Percentiles rank a stretch among this genome's conserved stretches.
These are phyloP conservation scores for Irpex sp. DNA, from an alignment of 1,284 basidiomycete genomes.

Conservation along the genomic window DNA sequence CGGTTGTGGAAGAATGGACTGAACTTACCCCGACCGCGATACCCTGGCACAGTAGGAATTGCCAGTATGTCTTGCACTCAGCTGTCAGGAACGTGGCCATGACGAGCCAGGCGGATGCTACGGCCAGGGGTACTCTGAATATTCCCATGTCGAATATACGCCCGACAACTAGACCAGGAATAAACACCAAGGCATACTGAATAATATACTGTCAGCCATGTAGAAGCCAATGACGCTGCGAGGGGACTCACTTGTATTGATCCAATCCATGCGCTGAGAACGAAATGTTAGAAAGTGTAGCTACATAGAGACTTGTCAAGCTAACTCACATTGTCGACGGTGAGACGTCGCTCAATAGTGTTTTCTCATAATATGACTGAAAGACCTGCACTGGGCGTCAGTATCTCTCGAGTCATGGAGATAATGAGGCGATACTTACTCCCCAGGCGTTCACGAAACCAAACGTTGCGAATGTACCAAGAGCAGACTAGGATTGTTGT, in stretches of 20 bases:
- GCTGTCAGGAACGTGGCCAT: conserved; percentile 53
- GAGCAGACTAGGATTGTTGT: conserved; percentile 16
- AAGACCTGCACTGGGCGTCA: conserved; percentile 41
- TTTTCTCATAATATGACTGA: conserved; percentile 52
- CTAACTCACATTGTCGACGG: conserved; percentile 63
- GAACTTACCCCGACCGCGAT: conserved; percentile 44
- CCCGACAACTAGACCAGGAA: conserved; percentile 53
- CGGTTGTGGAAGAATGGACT: conserved; percentile 20
- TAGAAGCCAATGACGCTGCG: conserved; percentile 33
- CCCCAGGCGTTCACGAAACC: conserved; percentile 54
- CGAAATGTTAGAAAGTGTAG: not conserved
- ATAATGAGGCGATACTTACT: conserved; percentile 31
- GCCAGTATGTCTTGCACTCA: conserved; percentile 58
- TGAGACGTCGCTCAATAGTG: conserved; percentile 38
- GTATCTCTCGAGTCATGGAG: not conserved
- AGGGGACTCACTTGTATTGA: conserved; percentile 44
- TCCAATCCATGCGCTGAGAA: conserved; percentile 76
- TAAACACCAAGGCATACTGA: conserved; percentile 51
- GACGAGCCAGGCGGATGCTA: conserved; percentile 40
- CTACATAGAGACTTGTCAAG: not conserved
- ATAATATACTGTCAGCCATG: not conserved
- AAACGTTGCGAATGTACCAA: conserved; percentile 43
- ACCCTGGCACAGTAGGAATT: conserved; percentile 56
- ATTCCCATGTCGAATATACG: conserved; percentile 60
- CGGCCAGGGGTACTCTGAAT: conserved; percentile 46